Evolutionary conservation across 805 yeast genomes (phyloP).

Genomic region (Candida tibetensis): DNA sequence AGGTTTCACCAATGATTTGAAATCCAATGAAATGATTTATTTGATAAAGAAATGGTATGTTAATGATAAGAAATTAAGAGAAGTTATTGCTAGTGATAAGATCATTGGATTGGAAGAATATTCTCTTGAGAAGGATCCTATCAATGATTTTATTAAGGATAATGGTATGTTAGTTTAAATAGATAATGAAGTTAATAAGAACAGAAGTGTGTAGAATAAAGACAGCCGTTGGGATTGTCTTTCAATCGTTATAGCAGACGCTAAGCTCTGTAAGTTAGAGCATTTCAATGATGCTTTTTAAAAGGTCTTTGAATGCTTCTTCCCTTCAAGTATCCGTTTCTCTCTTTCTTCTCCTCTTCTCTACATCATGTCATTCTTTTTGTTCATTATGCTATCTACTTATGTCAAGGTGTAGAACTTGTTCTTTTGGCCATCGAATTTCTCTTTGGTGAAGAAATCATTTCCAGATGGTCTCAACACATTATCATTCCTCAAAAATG

Average conservation of each 20-base stretch:
- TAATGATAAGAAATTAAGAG: constrained; percentile 61
- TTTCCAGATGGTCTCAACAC: constrained; percentile 26
- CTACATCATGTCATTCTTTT: too few relatives aligned
- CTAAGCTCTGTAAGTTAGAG: too few relatives aligned
- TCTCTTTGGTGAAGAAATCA: constrained; percentile 27
- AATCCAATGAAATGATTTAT: constrained; percentile 55
- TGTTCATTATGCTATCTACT: too few relatives aligned
- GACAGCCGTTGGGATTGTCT: too few relatives aligned
- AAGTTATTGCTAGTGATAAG: constrained; percentile 47
- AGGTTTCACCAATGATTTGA: constrained; percentile 40
- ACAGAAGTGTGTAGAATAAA: constrained; percentile 2
- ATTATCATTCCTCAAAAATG: constrained; percentile 15
- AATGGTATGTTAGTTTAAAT: constrained; percentile 13
- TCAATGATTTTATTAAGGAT: constrained; percentile 28
- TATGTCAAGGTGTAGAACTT: constrained; percentile 42
- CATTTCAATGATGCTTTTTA: too few relatives aligned
- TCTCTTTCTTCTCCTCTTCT: too few relatives aligned
- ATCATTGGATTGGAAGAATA: constrained; percentile 47
- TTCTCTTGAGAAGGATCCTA: constrained; percentile 55
- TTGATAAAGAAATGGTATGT: constrained; percentile 67
- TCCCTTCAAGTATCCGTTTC: too few relatives aligned
- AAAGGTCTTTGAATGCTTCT: too few relatives aligned
- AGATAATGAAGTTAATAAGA: constrained; percentile 2
- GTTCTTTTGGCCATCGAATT: constrained; percentile 38
- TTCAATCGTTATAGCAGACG: too few relatives aligned